Evolutionary conservation across 1,284 basidiomycete genomes (phyloP), one percentile per base, ranked within the genome.

Genomic region (Pascua guehoae): DNA sequence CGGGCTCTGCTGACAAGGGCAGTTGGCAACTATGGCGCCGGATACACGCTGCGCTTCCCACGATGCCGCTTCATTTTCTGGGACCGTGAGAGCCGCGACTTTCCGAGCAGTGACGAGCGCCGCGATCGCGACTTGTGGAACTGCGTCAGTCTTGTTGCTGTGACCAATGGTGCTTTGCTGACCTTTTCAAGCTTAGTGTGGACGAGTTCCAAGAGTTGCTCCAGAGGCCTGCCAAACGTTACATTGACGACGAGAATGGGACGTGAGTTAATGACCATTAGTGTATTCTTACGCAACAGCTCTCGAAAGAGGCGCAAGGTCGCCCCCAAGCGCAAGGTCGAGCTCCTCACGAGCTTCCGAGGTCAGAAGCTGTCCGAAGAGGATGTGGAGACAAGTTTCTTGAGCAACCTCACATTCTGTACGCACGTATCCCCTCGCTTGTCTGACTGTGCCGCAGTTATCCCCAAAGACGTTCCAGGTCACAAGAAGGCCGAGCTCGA

Each of bases 371-470:
- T 86, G 9, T 83, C 83, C 53, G 81, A 83, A 7, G 79, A 90
- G 8, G 63, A 81, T 39, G 78, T 85, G 1, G 80, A 85, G 62
- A 84, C 82, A 11, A 73, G 84, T 42, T 73, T 94, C 15, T 91
- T 96, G 65, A 78, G 84, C 11, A 86, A 82, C 18, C 79, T 86
- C 73, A 87, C 82, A 43, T 94, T 95, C 70, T 85, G 91, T 92
- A 56, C 68, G 87, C 79, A 8, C 4, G 14, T 14, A 4, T 4
- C 2, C 5, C 0, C 11, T 9, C 4, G 7, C 38, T 46, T 15
- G 10, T 12, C 47, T 51, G 14, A 24, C 5, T 12, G 10, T 18
- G 7, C 24, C 24, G 24, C 43, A 74, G 73, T 88, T 70, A 86
- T 93, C 8, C 81, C 86, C 44, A 86, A 88, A 8, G 88, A 91